Conservation (phyloP, 1,139 yeast species). For the Protomyces macrosporus region DNA sequence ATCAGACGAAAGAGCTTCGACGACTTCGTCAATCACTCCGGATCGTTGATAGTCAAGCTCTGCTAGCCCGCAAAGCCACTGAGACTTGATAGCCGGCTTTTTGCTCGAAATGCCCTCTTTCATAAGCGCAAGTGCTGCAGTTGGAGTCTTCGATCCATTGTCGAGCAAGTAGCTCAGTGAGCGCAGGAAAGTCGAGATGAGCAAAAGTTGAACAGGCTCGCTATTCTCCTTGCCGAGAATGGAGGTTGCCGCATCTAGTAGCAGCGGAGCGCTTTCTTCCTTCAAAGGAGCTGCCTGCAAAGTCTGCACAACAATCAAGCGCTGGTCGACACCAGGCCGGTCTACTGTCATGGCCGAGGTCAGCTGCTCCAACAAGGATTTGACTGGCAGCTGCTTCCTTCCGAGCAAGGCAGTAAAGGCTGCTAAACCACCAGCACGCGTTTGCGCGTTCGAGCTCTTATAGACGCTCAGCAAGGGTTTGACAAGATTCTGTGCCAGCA, state of each 20-base stretch:
- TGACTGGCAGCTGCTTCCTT: conserved; percentile 35
- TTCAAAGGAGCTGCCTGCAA: conserved; percentile 42
- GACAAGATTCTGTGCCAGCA: conserved; percentile 50
- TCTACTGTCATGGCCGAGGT: not conserved
- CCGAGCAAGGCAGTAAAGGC: conserved; percentile 40
- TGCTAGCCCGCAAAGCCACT: conserved; percentile 49
- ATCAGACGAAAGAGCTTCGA: conserved; percentile 30
- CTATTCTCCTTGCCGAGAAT: conserved; percentile 67
- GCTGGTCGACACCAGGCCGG: conserved; percentile 64
- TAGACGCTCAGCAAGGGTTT: conserved; percentile 58
- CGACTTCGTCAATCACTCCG: not conserved
- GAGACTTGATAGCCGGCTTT: conserved; percentile 55
- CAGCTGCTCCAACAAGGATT: conserved; percentile 53
- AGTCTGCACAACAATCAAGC: conserved; percentile 46
- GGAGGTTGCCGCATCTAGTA: conserved; percentile 44
- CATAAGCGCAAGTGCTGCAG: conserved; percentile 40
- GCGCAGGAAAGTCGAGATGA: conserved; percentile 49
- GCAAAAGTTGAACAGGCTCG: conserved; percentile 54
- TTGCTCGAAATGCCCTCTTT: conserved; percentile 60
- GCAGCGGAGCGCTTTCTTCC: not conserved
- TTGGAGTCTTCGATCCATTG: conserved; percentile 30
- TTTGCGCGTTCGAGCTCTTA: conserved; percentile 64
- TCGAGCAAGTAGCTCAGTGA: conserved; percentile 39
- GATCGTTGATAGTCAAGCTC: conserved; percentile 41
- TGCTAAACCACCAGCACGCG: conserved; percentile 51